Conservation (phyloP, 768 basidiomycete genomes). For the Russula sp. region DNA sequence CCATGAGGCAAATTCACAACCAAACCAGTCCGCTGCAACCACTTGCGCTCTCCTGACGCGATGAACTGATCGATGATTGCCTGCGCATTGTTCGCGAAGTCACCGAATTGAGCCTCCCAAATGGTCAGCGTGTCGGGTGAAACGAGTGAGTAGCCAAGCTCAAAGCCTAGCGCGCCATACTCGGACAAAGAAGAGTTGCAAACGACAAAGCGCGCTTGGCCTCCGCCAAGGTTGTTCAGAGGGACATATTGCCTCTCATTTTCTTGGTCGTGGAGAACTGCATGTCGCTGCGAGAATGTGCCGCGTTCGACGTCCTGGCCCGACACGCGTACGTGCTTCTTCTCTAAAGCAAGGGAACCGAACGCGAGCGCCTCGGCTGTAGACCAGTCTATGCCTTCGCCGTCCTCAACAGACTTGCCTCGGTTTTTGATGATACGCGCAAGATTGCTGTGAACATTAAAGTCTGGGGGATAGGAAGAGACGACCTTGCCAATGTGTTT, state of each 20-base stretch:
- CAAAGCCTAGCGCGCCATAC: constrained; percentile 91
- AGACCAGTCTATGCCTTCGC: constrained; percentile 92
- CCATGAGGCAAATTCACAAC: constrained; percentile 90
- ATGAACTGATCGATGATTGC: constrained; percentile 99
- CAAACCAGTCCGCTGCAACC: constrained; percentile 89
- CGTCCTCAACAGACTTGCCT: constrained; percentile 88
- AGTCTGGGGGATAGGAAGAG: constrained; percentile 77
- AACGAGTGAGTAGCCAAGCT: constrained; percentile 96
- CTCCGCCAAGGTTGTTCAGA: constrained; percentile 78
- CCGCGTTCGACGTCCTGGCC: constrained; percentile 99
- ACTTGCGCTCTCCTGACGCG: constrained; percentile 94
- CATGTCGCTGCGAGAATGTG: constrained; percentile 97
- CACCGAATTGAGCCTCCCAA: constrained; percentile 99
- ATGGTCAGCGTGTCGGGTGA: constrained; percentile 88
- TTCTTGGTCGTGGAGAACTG: constrained; percentile 91
- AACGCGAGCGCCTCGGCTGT: constrained; percentile 98
- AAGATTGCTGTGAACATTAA: constrained; percentile 87
- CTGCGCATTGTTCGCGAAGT: constrained; percentile 97
- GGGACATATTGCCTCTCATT: constrained; percentile 89
- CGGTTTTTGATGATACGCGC: constrained; percentile 83
- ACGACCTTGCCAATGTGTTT: constrained; percentile 82
- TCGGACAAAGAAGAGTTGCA: constrained; percentile 98
- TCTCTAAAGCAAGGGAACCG: constrained; percentile 87
- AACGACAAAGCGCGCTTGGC: constrained; percentile 88
- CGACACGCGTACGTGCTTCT: constrained; percentile 88